Evolutionary conservation across 2,329 filamentous ascomycete species (phyloP).

Genomic region (Sporothrix phasma): DNA sequence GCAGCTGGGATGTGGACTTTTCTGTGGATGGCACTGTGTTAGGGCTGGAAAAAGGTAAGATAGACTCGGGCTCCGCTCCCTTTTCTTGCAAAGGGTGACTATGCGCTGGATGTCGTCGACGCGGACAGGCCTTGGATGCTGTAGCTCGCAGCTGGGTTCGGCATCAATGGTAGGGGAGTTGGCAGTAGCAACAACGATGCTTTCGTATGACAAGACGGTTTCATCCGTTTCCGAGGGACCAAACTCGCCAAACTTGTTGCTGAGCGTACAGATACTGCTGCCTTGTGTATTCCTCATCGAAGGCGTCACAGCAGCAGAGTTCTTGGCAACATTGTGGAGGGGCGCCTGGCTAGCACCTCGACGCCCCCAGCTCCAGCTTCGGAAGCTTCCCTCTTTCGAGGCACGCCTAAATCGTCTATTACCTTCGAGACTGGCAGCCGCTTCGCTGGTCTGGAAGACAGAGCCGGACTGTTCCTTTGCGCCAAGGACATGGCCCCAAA

Average conservation of each 20-base stretch:
- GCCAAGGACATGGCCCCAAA: background rate
- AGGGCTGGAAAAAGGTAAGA: background rate
- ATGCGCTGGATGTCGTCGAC: slow-evolving; percentile 21
- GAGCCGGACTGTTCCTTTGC: background rate
- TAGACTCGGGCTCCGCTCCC: background rate
- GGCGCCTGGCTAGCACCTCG: background rate
- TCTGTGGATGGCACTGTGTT: background rate
- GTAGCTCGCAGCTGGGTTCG: slow-evolving; percentile 18
- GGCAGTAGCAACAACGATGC: background rate
- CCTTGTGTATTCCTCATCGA: background rate
- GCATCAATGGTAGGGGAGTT: background rate
- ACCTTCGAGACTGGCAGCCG: background rate
- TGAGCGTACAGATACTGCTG: background rate
- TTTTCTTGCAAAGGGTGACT: slow-evolving; percentile 19
- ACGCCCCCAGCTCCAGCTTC: slow-evolving; percentile 16
- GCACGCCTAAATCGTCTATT: background rate
- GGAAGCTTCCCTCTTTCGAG: background rate
- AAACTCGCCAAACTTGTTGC: background rate
- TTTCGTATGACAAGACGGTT: background rate
- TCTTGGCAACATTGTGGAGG: background rate
- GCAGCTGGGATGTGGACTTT: background rate
- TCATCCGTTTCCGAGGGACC: background rate
- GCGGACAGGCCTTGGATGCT: slow-evolving; percentile 24
- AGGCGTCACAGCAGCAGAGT: background rate
- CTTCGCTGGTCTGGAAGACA: background rate